These are phyloP conservation scores for Solanum chacoense DNA, from an alignment of 305 asterid genomes.

Conservation along the genomic window DNA sequence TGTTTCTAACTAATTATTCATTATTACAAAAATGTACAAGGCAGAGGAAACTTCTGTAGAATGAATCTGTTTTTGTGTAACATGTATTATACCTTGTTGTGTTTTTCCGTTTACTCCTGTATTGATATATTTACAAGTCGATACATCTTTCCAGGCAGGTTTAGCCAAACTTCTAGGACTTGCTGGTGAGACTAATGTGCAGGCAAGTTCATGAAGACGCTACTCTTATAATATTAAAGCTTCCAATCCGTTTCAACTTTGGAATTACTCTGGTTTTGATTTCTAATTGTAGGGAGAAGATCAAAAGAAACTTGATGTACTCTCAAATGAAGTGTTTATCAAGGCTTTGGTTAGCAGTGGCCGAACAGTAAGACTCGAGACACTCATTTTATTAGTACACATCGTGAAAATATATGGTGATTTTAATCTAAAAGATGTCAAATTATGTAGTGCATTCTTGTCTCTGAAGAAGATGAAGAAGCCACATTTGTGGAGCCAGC, in stretches of 20 bases:
- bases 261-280: background rate
- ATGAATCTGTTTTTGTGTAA: background rate
- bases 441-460: slow-evolving; percentile 71
- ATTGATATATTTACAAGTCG: background rate
- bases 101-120: background rate
- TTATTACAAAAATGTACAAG: background rate
- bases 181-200: slow-evolving; percentile 96
- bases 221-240: background rate
- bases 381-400: background rate
- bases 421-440: background rate
- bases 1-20: background rate
- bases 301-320: slow-evolving; percentile 93
- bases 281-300: slow-evolving; percentile 66
- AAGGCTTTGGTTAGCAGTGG: slow-evolving; percentile 96
- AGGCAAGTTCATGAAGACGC: slow-evolving; percentile 34
- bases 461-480: slow-evolving; percentile 94
- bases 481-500: slow-evolving; percentile 80
- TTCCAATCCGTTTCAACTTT: background rate
- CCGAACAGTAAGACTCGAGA: slow-evolving; percentile 58
- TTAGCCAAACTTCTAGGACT: slow-evolving; percentile 93
- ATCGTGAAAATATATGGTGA: background rate
- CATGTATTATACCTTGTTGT: background rate
- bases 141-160: slow-evolving; percentile 64
- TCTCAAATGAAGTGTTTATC: slow-evolving; percentile 83
- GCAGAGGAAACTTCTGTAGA: background rate